Evolutionary conservation across 805 yeast genomes (phyloP).

Genomic region (Candida coleopterorum): DNA sequence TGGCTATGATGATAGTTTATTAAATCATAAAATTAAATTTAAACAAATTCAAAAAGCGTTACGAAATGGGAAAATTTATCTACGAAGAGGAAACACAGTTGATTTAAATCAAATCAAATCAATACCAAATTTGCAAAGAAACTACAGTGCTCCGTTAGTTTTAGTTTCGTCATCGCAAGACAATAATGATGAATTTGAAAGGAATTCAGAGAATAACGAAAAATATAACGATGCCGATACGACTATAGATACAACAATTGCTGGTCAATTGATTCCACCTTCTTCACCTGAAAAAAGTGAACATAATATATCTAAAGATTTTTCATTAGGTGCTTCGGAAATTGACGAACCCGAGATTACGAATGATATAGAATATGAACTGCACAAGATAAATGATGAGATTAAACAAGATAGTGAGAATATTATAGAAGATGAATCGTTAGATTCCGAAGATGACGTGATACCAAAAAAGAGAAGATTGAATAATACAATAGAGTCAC

Average conservation of each 20-base stretch:
- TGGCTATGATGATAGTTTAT: slow-evolving; percentile 23
- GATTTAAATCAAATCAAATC: neutral
- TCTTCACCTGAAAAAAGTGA: slow-evolving; percentile 5
- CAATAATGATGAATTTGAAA: neutral
- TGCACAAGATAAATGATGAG: neutral
- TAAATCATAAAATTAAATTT: slow-evolving; percentile 17
- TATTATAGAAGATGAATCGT: neutral
- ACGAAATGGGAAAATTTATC: neutral
- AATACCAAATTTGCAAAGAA: neutral
- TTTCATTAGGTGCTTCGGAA: slow-evolving; percentile 3
- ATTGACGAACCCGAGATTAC: slow-evolving; percentile 1
- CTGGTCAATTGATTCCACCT: slow-evolving; percentile 5
- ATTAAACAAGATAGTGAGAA: neutral
- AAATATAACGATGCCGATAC: neutral
- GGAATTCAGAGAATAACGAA: neutral
- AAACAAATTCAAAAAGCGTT: slow-evolving; percentile 6
- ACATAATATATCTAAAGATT: neutral
- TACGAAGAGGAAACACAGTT: slow-evolving; percentile 2
- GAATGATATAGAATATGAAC: neutral
- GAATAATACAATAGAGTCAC: slow-evolving; percentile 13
- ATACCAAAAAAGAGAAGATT: slow-evolving; percentile 9
- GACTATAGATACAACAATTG: slow-evolving; percentile 5
- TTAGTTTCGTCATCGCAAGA: slow-evolving; percentile 5
- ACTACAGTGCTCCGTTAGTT: slow-evolving; percentile 1
- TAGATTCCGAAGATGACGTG: slow-evolving; percentile 6